phyloP scores from a whole-genome alignment of 2,329 filamentous ascomycete genomes.

The Colletotrichum brevisporum region DNA sequence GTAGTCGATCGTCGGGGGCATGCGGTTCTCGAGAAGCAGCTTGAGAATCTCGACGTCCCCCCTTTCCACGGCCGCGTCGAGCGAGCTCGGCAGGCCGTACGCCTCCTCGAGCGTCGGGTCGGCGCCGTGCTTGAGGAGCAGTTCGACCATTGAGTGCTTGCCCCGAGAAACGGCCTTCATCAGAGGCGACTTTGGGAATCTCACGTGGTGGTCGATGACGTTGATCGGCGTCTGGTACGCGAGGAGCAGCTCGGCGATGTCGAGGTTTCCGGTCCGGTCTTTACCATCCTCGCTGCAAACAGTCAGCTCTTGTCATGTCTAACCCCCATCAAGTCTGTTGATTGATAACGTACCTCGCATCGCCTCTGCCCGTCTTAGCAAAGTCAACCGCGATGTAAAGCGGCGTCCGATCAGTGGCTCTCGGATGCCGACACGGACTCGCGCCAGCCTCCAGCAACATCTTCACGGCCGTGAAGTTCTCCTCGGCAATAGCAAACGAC shows the following conservation, averaged over 20 bases:
- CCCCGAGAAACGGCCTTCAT: slow-evolving; percentile 14
- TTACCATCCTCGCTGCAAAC: neutral
- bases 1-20: slow-evolving; percentile 42
- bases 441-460: slow-evolving; percentile 44
- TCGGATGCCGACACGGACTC: slow-evolving; percentile 36
- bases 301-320: neutral
- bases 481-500: slow-evolving; percentile 40
- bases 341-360: neutral
- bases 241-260: slow-evolving; percentile 33
- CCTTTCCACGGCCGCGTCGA: slow-evolving; percentile 25
- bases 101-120: slow-evolving; percentile 45
- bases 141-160: slow-evolving; percentile 39
- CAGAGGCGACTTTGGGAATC: slow-evolving; percentile 28
- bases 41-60: slow-evolving; percentile 34
- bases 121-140: slow-evolving; percentile 44
- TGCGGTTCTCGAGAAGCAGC: slow-evolving; percentile 39
- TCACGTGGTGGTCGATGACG: slow-evolving; percentile 13
- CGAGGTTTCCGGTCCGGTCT: slow-evolving; percentile 18
- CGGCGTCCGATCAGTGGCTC: slow-evolving; percentile 4
- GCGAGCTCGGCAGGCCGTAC: slow-evolving; percentile 32
- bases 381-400: slow-evolving; percentile 24
- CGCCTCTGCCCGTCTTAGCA: neutral
- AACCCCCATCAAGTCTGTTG: neutral
- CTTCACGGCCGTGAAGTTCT: slow-evolving; percentile 38
- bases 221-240: slow-evolving; percentile 34